Percentiles rank a stretch among this genome's conserved stretches.
These are phyloP conservation scores for Trichophaea hybrida DNA, from an alignment of 2,329 filamentous ascomycete species.

Conservation along the genomic window DNA sequence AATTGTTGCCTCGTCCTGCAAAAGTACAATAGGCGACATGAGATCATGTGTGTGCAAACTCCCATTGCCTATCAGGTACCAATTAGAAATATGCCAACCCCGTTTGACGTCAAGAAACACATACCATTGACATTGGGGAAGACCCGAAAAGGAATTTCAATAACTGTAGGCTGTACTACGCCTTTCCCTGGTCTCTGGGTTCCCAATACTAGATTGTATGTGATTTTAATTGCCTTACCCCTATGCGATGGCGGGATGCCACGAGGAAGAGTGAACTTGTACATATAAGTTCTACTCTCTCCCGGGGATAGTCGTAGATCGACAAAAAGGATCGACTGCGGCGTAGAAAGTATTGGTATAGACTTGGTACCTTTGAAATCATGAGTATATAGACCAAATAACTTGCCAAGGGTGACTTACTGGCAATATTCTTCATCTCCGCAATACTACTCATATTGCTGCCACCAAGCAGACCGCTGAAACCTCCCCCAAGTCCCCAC, in stretches of 20 bases:
- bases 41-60: constrained; percentile 54
- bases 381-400: constrained; percentile 12
- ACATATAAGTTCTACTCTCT: constrained; percentile 76
- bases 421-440: constrained; percentile 81
- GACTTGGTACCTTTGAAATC: constrained; percentile 46
- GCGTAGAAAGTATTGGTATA: constrained; percentile 82
- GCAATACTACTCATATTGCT: constrained; percentile 85
- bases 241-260: constrained; percentile 84
- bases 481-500: constrained; percentile 72
- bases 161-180: constrained; percentile 73
- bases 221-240: constrained; percentile 85
- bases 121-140: constrained; percentile 74
- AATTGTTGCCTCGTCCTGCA: constrained; percentile 66
- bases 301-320: constrained; percentile 76
- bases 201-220: constrained; percentile 79
- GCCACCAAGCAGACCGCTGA: constrained; percentile 74
- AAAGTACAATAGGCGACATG: constrained; percentile 81
- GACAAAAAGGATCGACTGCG: constrained; percentile 90
- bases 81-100: neutral
- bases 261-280: constrained; percentile 69
- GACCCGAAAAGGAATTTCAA: constrained; percentile 84
- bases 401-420: constrained; percentile 29
- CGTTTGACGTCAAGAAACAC: constrained; percentile 4
- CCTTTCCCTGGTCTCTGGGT: constrained; percentile 71
- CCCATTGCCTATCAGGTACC: constrained; percentile 17